A percentile compares a stretch with the other conserved stretches of the same genome.
These are phyloP conservation scores for Aristolochia contorta DNA, from an alignment of 164 flowering plant species.

Conservation along the genomic window DNA sequence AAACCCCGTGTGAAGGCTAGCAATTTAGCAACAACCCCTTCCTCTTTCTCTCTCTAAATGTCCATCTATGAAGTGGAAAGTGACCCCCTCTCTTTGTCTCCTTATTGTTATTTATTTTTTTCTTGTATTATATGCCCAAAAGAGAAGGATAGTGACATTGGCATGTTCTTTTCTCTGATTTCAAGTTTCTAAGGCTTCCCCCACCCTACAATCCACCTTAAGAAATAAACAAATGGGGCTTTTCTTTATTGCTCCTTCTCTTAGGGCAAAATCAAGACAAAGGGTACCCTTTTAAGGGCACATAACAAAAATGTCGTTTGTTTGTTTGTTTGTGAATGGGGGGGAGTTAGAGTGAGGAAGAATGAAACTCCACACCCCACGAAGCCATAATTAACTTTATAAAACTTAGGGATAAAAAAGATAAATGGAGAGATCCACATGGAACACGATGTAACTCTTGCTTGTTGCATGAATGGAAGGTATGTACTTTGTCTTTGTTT, in stretches of 20 bases:
- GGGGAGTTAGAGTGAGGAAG: too few relatives aligned
- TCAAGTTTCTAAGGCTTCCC: conserved; percentile 20
- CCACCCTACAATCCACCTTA: conserved; percentile 2
- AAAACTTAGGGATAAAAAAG: neutral
- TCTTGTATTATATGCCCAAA: conserved; percentile 1
- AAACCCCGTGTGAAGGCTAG: conserved; percentile 25
- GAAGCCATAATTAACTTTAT: neutral
- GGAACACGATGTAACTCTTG: conserved; percentile 3
- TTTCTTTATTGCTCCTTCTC: neutral
- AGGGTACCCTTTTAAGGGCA: neutral
- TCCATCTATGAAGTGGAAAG: conserved; percentile 20
- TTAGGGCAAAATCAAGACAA: conserved; percentile 1
- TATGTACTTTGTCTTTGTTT: too few relatives aligned
- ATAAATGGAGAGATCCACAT: conserved; percentile 2
- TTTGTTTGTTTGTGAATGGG: too few relatives aligned
- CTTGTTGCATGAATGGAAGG: too few relatives aligned
- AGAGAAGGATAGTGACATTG: conserved; percentile 10
- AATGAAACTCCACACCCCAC: neutral
- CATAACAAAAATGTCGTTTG: neutral
- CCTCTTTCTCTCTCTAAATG: too few relatives aligned
- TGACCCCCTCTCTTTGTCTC: conserved; percentile 7
- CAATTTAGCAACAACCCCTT: conserved; percentile 6
- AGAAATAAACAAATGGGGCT: conserved; percentile 8
- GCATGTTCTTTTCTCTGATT: conserved; percentile 28
- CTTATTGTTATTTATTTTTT: neutral